Base-by-base conservation (phyloP, 805 yeast genomes). In the Schizosaccharomyces osmophilus region DNA sequence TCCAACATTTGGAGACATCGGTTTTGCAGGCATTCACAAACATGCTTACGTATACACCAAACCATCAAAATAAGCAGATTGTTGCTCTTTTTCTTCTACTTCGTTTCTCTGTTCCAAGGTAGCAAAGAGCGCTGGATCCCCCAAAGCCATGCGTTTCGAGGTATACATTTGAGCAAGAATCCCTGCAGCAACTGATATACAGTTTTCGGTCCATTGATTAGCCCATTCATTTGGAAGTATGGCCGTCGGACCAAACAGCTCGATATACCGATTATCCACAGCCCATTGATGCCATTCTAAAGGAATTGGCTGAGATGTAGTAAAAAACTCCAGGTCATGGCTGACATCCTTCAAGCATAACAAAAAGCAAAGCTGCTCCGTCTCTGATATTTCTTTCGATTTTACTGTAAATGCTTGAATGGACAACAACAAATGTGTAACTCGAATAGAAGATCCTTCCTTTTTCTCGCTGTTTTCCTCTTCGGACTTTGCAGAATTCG, bases 261-360 rank as follows among this genome's bases (percentile, higher is more conserved):
- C 63, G 2, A 64, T 61, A 29, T 63, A 63, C 8, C 61, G 61
- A 32, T 63, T 63, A 48, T 64, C 67, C 63, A 80, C 82, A n/a
- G 90, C 76, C 98, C 98, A 93, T n/a, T 79, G 74, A 9, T 88
- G 83, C 98, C 98, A 93, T 69, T 80, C 82, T 58, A 79, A 69
- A 11, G 98, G 97, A 75, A 87, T 84, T 5, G 95, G 82, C 71
- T 93, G 98, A 0, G 97, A 85, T 66, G 83, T 82, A 60, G 87
- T 82, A 36, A 81, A 77, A 57, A 87, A 78, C 6, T 83, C 78
- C 64, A 93, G 80, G 64, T 81, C 79, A 72, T 93, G 90, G 48
- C 84, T 82, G 55, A 82, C 79, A 69, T 93, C 98, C 65, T 81
- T 80, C 66, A 93, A 75, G 24, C 86, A 78, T 43, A 88, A 75